These are phyloP conservation scores for Auriscalpium orientale DNA, from an alignment of 768 basidiomycete genomes.

Conservation along the genomic window DNA sequence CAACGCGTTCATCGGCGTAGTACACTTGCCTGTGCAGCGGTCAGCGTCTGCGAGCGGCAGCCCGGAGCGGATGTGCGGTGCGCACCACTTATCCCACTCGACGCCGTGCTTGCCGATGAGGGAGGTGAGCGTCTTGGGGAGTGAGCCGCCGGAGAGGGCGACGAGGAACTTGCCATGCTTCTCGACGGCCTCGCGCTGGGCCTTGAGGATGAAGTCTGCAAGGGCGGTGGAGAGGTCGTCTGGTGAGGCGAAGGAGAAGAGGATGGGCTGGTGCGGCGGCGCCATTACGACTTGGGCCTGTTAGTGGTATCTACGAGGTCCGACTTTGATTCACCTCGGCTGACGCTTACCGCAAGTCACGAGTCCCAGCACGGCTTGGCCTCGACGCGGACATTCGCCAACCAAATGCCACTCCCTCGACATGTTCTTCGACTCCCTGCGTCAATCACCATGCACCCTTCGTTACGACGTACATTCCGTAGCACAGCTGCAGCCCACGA, in stretches of 20 bases:
- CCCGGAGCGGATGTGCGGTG: background rate
- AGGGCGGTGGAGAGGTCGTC: slow-evolving; percentile 56
- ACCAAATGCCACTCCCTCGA: too few species aligned
- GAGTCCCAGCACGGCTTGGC: too few species aligned
- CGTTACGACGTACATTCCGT: slow-evolving; percentile 1
- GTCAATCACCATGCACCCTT: background rate
- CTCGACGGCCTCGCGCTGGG: slow-evolving; percentile 82
- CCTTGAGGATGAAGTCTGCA: slow-evolving; percentile 76
- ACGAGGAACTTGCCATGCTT: slow-evolving; percentile 88
- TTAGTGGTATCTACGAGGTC: too few species aligned
- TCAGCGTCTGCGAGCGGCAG: background rate
- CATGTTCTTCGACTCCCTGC: too few species aligned
- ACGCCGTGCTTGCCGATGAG: slow-evolving; percentile 58
- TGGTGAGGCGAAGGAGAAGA: slow-evolving; percentile 60
- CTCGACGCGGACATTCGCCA: too few species aligned
- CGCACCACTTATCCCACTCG: slow-evolving; percentile 92
- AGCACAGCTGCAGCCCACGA: slow-evolving; percentile 20
- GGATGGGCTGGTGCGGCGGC: slow-evolving; percentile 30
- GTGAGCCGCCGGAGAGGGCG: slow-evolving; percentile 89
- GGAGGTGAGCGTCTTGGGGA: slow-evolving; percentile 73
- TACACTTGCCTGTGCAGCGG: slow-evolving; percentile 76
- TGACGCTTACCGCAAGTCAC: too few species aligned
- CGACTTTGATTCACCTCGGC: too few species aligned
- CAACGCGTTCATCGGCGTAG: slow-evolving; percentile 94
- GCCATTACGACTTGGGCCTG: too few species aligned